These are phyloP conservation scores for Lablab purpureus DNA, from an alignment of 306 rosid species.

Conservation along the genomic window DNA sequence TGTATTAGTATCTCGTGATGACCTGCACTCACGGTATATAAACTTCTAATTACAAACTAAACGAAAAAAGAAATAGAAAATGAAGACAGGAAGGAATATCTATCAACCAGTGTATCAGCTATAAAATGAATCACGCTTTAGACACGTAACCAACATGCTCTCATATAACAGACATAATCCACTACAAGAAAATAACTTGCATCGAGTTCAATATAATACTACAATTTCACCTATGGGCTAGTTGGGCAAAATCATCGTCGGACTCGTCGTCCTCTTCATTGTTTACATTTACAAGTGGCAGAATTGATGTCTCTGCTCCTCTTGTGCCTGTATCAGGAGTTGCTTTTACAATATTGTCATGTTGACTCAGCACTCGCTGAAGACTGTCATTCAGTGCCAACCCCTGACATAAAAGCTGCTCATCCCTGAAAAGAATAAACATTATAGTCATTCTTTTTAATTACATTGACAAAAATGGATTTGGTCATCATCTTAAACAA, in stretches of 20 bases:
- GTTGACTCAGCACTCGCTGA: constrained; percentile 80
- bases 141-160: background rate
- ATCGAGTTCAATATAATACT: constrained; percentile 6
- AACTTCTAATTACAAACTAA: background rate
- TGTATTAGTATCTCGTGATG: constrained; percentile 66
- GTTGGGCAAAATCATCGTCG: constrained; percentile 85
- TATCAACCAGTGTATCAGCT: background rate
- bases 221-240: constrained; percentile 78
- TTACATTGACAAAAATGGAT: constrained; percentile 7
- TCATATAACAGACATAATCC: background rate
- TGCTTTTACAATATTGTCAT: constrained; percentile 74
- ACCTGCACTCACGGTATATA: constrained; percentile 57
- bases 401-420: constrained; percentile 78
- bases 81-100: background rate
- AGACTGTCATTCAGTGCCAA: constrained; percentile 83
- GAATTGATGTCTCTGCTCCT: constrained; percentile 63
- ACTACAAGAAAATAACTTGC: constrained; percentile 15
- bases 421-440: constrained; percentile 70
- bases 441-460: constrained; percentile 38
- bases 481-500: constrained; percentile 6
- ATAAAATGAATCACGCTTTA: background rate
- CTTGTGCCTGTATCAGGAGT: constrained; percentile 49
- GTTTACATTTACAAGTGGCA: constrained; percentile 72
- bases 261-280: constrained; percentile 88
- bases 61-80: background rate